Base-by-base conservation (phyloP, 495 filamentous ascomycete species). In the Neurospora sp. region DNA sequence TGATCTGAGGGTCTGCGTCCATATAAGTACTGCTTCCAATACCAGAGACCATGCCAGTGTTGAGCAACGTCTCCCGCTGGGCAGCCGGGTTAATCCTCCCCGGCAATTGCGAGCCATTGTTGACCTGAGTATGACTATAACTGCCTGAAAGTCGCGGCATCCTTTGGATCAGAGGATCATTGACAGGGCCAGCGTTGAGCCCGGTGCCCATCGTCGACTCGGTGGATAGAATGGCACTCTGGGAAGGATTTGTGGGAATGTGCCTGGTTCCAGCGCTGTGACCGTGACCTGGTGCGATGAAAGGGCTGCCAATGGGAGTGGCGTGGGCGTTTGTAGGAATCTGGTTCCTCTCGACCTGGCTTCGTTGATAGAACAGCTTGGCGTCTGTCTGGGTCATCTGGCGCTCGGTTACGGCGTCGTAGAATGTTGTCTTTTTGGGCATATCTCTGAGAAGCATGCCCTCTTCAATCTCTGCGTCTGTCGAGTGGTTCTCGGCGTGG, bases 361-460 rank as follows among this genome's bases (percentile, higher is more conserved):
- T 94, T 73, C 93, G 87, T 78, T 97, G 96, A 81, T 97, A 99
- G 84, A 98, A 94, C 39, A 97, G 86, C 80, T 96, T 98, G 42
- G 95, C 93, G 77, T 99, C 95, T 27, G 91, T 87, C 81, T 98
- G 93, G 73, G 89, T 93, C 87, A 95, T 89, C 74, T 93, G 92
- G 77, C 94, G 96, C 80, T 99, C 95, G 72, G 90, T 89, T n/a
- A 92, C 89, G 78, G 92, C 90, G 80, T 96, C 92, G 80, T 94
- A 96, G 74, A 91, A 93, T 8, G 93, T 90, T 3, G 93, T 96
- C 81, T 89, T 93, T 73, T 89, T 86, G 74, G 92, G 91, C 71
- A 88, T 86, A 79, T 96, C 93, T 80, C 93, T 84, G 61, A 89
- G 88, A 8, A 96, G 86, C 80, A 93, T 86, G 22, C 87, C 90